phyloP scores from a whole-genome alignment of 139 green algal genomes.

The Trebouxia sp. region DNA sequence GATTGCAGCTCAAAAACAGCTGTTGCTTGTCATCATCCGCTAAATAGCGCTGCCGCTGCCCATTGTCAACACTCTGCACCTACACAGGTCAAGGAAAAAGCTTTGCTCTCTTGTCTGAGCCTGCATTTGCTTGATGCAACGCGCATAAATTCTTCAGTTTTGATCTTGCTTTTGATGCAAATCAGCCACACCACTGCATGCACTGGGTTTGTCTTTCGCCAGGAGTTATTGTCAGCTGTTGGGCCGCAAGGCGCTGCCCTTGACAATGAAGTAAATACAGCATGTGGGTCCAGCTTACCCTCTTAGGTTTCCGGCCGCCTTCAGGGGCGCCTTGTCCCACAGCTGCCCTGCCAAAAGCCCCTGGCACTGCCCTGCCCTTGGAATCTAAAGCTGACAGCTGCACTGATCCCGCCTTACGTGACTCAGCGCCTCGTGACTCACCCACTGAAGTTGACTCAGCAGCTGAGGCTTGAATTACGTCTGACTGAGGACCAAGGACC shows the following conservation, averaged over 20 bases:
- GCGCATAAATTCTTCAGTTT: too few relatives aligned
- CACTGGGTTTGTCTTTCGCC: too few relatives aligned
- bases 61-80: slow-evolving; percentile 35
- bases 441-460: neutral
- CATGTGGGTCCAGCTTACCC: slow-evolving; percentile 27
- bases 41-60: slow-evolving; percentile 75
- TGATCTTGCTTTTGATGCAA: too few relatives aligned
- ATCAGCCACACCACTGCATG: too few relatives aligned
- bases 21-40: slow-evolving; percentile 70
- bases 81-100: too few relatives aligned
- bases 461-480: neutral
- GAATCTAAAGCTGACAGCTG: slow-evolving; percentile 77
- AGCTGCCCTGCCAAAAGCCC: slow-evolving; percentile 81
- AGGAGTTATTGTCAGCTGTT: too few relatives aligned
- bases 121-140: too few relatives aligned
- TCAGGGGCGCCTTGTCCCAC: slow-evolving; percentile 38
- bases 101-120: too few relatives aligned
- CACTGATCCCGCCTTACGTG: slow-evolving; percentile 35
- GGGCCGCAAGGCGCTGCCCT: too few relatives aligned
- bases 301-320: slow-evolving; percentile 42
- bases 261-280: too few relatives aligned
- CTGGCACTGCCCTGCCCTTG: slow-evolving; percentile 65
- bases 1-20: too few relatives aligned
- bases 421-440: neutral
- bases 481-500: neutral